Conservation (phyloP, 2,329 filamentous ascomycete species). For the Paecilomyces variotii region DNA sequence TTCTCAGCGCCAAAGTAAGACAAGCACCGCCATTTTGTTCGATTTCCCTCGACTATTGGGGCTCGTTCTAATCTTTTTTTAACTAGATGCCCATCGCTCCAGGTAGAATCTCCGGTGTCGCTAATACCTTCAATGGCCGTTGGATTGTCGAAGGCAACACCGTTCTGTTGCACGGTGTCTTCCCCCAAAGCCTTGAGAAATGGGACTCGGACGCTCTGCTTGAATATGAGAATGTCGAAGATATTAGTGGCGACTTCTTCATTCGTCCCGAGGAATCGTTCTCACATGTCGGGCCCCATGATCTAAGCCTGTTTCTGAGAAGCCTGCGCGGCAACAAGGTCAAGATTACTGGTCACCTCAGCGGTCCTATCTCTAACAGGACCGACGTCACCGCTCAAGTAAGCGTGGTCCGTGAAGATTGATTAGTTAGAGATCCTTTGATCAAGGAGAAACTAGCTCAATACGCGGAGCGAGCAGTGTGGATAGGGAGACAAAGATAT, state of each 20-base stretch:
- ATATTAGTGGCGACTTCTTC: not conserved
- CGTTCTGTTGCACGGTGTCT: not conserved
- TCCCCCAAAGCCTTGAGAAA: not conserved
- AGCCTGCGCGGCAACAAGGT: not conserved
- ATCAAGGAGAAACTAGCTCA: not conserved
- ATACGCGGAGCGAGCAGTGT: not conserved
- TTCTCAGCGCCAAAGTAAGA: not conserved
- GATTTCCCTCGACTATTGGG: not conserved
- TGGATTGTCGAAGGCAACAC: not conserved
- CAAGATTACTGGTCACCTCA: not conserved
- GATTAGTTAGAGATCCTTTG: not conserved
- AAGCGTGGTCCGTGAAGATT: not conserved
- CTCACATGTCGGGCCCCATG: not conserved
- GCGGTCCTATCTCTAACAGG: not conserved
- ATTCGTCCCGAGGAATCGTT: not conserved
- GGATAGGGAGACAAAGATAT: not conserved
- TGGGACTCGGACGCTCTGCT: not conserved
- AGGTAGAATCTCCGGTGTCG: not conserved
- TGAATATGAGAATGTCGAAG: not conserved
- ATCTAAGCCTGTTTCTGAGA: not conserved
- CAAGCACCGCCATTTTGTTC: not conserved
- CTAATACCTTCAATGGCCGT: not conserved
- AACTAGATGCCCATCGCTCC: not conserved
- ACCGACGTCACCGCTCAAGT: not conserved
- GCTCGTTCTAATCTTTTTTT: not conserved